A percentile compares a stretch with the other conserved stretches of the same genome.
These are phyloP conservation scores for Apium graveolens DNA, from an alignment of 129 eudicot species.

Conservation along the genomic window DNA sequence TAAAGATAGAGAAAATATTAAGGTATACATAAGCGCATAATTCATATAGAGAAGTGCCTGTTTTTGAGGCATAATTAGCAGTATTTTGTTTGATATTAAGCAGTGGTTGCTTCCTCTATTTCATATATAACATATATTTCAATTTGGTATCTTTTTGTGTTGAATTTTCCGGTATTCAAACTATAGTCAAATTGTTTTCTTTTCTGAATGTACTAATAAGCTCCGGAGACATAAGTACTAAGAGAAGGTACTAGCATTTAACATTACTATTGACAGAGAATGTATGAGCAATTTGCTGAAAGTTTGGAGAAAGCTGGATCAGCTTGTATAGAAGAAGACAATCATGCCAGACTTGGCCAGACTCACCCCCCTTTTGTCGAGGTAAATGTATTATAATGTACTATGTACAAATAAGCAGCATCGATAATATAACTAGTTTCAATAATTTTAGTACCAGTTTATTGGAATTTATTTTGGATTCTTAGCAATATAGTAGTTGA, in stretches of 20 bases:
- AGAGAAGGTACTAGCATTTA: background rate
- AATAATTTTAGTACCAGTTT: background rate
- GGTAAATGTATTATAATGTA: background rate
- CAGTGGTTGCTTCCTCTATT: background rate
- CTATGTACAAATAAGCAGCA: background rate
- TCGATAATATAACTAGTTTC: background rate
- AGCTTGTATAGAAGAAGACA: background rate
- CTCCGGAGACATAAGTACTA: background rate
- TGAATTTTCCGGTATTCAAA: background rate
- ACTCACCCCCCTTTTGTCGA: slow-evolving; percentile 1
- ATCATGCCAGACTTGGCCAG: background rate
- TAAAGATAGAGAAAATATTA: background rate
- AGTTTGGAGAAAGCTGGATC: background rate
- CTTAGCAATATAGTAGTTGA: background rate
- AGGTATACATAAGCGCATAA: background rate
- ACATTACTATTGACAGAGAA: background rate
- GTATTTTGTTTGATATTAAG: too few species aligned
- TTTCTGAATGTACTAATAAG: background rate
- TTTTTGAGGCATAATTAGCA: background rate
- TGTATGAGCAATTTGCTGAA: background rate
- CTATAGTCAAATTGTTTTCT: background rate
- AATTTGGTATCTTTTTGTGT: background rate
- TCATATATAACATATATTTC: background rate
- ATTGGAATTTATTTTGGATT: background rate
- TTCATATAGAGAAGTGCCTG: background rate